Percentiles rank a stretch among this genome's conserved stretches.
These are phyloP conservation scores for Papiliotrema fonsecae DNA, from an alignment of 1,284 basidiomycete genomes.

Conservation along the genomic window DNA sequence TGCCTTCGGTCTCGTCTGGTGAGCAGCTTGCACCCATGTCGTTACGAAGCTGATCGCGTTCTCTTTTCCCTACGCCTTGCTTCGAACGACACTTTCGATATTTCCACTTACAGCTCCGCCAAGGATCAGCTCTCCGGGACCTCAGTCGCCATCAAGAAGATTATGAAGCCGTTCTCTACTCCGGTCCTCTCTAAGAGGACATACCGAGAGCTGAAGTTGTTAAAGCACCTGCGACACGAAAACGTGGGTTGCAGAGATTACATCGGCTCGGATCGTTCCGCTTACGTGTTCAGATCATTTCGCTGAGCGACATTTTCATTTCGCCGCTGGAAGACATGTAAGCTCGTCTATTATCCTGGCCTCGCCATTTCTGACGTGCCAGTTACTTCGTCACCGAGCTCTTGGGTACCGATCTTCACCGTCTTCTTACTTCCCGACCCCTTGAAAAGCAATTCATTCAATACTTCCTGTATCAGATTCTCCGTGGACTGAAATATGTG, in stretches of 20 bases:
- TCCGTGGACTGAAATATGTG: conserved; percentile 97
- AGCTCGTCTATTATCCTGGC: conserved; percentile 31
- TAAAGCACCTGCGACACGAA: conserved; percentile 99
- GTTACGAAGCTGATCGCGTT: background rate
- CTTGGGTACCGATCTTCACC: conserved; percentile 94
- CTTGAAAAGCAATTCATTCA: conserved; percentile 99
- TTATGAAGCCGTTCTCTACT: conserved; percentile 97
- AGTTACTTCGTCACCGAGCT: conserved; percentile 99
- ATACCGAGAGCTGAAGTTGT: conserved; percentile 94
- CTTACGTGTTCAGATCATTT: conserved; percentile 79
- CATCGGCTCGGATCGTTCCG: background rate
- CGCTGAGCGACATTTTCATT: conserved; percentile 97
- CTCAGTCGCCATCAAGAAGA: conserved; percentile 97
- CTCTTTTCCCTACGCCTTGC: too few species aligned
- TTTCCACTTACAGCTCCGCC: conserved; percentile 63
- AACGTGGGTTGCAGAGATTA: conserved; percentile 58
- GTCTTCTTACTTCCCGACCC: conserved; percentile 89
- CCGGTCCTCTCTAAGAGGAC: conserved; percentile 97
- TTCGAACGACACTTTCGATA: background rate
- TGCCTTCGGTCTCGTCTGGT: conserved; percentile 95
- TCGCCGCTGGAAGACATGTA: conserved; percentile 96
- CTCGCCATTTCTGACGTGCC: background rate
- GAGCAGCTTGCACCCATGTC: conserved; percentile 31
- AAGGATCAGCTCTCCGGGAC: conserved; percentile 95
- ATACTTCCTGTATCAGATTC: conserved; percentile 98